A percentile compares a stretch with the other conserved stretches of the same genome.
These are phyloP conservation scores for Bathelium albidoporum DNA, from an alignment of 495 filamentous ascomycete genomes.

Conservation along the genomic window DNA sequence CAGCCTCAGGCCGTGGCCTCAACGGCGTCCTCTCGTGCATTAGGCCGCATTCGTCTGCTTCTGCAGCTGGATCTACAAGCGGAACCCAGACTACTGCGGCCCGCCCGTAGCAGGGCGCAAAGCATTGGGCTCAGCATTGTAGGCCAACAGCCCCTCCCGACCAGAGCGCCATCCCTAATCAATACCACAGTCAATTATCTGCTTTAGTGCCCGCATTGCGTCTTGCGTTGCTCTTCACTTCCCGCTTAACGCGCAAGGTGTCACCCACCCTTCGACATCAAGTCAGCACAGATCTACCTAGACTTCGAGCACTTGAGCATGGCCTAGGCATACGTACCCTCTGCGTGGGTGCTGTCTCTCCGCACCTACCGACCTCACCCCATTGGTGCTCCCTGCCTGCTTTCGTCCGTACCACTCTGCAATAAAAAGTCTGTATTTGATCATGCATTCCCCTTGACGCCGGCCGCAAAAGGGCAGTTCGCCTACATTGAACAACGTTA, in stretches of 20 bases:
- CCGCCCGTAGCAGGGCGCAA: slow-evolving; percentile 1
- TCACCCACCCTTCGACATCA: not conserved
- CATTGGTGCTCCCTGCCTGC: not conserved
- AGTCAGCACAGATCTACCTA: not conserved
- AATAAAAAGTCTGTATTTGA: not conserved
- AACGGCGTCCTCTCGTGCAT: not conserved
- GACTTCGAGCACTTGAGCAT: not conserved
- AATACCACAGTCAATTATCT: not conserved
- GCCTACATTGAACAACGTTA: not conserved
- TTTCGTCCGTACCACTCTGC: slow-evolving; percentile 2
- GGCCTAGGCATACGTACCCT: not conserved
- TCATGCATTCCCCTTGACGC: slow-evolving; percentile 4
- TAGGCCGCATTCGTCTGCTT: not conserved
- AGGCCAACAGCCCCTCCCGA: slow-evolving; percentile 1
- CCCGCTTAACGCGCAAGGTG: slow-evolving; percentile 1
- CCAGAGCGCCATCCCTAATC: not conserved
- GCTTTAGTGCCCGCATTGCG: not conserved
- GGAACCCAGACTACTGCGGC: not conserved
- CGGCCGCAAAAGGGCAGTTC: not conserved
- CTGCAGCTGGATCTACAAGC: slow-evolving; percentile 3
- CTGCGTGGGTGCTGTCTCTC: not conserved
- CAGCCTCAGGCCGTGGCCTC: not conserved
- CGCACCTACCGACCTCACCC: not conserved
- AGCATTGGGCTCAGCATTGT: not conserved
- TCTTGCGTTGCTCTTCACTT: not conserved